Percentiles rank a stretch among this genome's conserved stretches.
phyloP scores from a whole-genome alignment of 805 yeast genomes.

The Saccharomycopsis malanga region DNA sequence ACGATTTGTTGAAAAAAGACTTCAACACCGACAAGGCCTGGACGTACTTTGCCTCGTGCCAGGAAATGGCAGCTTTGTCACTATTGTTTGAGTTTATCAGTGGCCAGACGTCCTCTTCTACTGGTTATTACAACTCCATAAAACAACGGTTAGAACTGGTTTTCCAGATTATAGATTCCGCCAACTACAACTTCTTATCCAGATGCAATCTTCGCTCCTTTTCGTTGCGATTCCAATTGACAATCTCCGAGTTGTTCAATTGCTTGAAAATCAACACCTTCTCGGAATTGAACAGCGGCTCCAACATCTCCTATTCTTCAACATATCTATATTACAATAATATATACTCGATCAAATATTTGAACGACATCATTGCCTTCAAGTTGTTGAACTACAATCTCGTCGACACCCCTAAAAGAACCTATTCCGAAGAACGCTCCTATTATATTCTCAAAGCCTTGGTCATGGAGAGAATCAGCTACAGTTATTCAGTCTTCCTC shows the following conservation, averaged over 20 bases:
- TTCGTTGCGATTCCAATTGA: slow-evolving; percentile 58
- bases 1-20: slow-evolving; percentile 76
- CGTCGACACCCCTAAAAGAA: slow-evolving; percentile 24
- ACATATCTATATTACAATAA: slow-evolving; percentile 29
- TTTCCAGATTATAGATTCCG: slow-evolving; percentile 60
- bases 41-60: slow-evolving; percentile 73
- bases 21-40: slow-evolving; percentile 72
- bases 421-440: slow-evolving; percentile 28
- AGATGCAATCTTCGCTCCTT: slow-evolving; percentile 63
- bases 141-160: slow-evolving; percentile 48
- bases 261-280: slow-evolving; percentile 37
- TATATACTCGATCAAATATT: slow-evolving; percentile 40
- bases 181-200: slow-evolving; percentile 67
- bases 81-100: slow-evolving; percentile 47
- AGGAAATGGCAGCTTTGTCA: slow-evolving; percentile 79
- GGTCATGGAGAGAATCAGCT: slow-evolving; percentile 46
- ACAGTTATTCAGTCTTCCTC: slow-evolving; percentile 42
- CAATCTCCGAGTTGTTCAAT: slow-evolving; percentile 64
- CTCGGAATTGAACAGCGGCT: slow-evolving; percentile 10
- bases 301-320: slow-evolving; percentile 33
- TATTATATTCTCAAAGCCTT: slow-evolving; percentile 41
- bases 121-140: slow-evolving; percentile 31
- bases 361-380: slow-evolving; percentile 27
- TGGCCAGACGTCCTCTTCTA: slow-evolving; percentile 28
- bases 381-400: slow-evolving; percentile 27